These are phyloP conservation scores for Flaveria brownii DNA, from an alignment of 129 eudicot genomes.

Conservation along the genomic window DNA sequence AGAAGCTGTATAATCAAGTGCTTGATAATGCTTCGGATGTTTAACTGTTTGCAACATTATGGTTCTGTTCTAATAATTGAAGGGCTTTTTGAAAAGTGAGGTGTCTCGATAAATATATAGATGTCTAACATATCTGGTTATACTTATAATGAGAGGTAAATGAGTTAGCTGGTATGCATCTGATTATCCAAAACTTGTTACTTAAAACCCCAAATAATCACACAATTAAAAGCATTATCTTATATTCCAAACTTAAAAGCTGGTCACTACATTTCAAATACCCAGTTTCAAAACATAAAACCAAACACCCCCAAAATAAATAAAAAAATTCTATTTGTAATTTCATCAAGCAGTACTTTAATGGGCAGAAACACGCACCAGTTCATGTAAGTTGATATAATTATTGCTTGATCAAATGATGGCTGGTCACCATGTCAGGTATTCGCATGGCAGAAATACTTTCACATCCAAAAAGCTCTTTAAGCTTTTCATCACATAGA, in stretches of 20 bases:
- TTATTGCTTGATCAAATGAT: constrained; percentile 60
- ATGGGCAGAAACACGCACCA: constrained; percentile 41
- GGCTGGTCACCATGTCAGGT: constrained; percentile 62
- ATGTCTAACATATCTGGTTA: too few relatives aligned
- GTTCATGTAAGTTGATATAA: constrained; percentile 40
- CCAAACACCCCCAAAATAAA: background rate
- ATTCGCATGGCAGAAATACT: constrained; percentile 74
- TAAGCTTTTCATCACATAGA: constrained; percentile 75
- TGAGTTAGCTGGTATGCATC: background rate
- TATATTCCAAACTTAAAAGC: background rate
- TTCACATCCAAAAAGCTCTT: constrained; percentile 78
- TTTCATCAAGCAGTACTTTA: background rate
- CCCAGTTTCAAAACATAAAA: background rate
- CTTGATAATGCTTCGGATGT: background rate
- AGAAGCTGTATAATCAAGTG: background rate
- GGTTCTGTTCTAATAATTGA: too few relatives aligned
- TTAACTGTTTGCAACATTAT: background rate
- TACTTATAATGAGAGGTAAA: too few relatives aligned
- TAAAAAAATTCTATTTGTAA: background rate
- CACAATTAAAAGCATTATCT: background rate
- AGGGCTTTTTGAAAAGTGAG: too few relatives aligned
- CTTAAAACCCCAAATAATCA: background rate
- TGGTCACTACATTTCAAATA: background rate
- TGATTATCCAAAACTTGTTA: background rate
- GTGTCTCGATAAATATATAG: too few relatives aligned